A percentile compares a stretch with the other conserved stretches of the same genome.
These are phyloP conservation scores for Castanea mollissima DNA, from an alignment of 306 rosid genomes.

Conservation along the genomic window DNA sequence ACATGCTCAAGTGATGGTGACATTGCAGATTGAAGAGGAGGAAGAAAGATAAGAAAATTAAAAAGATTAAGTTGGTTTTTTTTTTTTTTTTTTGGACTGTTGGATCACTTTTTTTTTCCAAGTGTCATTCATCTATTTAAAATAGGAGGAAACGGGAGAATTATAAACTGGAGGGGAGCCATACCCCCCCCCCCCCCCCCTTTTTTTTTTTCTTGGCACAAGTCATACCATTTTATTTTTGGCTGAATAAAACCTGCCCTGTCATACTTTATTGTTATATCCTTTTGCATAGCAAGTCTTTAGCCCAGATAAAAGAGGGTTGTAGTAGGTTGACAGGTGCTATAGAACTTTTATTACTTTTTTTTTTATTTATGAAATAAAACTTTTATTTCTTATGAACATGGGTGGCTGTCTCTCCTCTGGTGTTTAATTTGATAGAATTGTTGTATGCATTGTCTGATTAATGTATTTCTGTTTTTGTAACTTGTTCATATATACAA, in stretches of 20 bases:
- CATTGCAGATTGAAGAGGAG: too few relatives aligned
- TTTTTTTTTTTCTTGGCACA: too few relatives aligned
- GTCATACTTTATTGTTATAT: background rate
- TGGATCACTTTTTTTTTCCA: too few relatives aligned
- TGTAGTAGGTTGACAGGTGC: background rate
- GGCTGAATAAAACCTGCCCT: background rate
- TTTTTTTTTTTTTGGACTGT: too few relatives aligned
- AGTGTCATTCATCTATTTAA: too few relatives aligned
- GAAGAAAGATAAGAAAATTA: too few relatives aligned
- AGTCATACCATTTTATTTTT: too few relatives aligned
- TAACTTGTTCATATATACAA: background rate
- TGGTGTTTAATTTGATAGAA: background rate
- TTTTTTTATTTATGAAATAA: background rate
- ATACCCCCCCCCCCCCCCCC: too few relatives aligned
- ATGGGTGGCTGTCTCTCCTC: background rate
- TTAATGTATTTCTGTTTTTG: background rate
- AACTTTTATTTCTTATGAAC: background rate
- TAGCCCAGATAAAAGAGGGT: background rate
- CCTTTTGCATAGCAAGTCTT: background rate
- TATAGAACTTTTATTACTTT: background rate
- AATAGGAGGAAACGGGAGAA: too few relatives aligned
- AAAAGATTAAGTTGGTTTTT: too few relatives aligned
- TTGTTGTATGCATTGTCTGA: background rate
- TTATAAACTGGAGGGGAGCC: too few relatives aligned
- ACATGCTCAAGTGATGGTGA: too few relatives aligned